Evolutionary conservation across 306 rosid genomes (phyloP), one percentile per base, ranked within the genome.

Genomic region (Echinosophora koreensis): DNA sequence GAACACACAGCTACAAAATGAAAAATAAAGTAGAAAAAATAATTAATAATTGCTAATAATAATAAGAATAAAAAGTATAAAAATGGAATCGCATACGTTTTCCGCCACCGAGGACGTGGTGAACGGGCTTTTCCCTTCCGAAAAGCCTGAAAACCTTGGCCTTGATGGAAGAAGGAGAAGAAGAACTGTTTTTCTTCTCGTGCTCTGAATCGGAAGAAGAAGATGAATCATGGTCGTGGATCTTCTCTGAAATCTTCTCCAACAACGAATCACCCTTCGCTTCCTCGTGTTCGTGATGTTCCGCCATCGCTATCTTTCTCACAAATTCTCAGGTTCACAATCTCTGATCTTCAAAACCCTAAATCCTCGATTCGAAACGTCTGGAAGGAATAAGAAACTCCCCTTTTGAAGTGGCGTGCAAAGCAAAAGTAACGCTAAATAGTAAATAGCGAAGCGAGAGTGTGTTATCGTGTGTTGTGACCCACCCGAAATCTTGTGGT

Each of bases 31-130:
- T 9, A 18, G 3, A 51, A 10, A 16, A 37, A 7, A n/a, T 22
- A 56, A 6, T 2, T 0, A 37, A 72, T 4, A 3, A 17, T 6
- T 34, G n/a, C n/a, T n/a, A 35, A 12, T 3, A 41, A 47, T n/a
- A n/a, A n/a, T n/a, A n/a, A n/a, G n/a, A 42, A 35, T 0, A 0
- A 13, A 6, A 46, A 8, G 3, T 41, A 41, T 30, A 61, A 41
- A 74, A 42, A 13, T 22, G 8, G 16, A 2, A 55, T 49, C 52
- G 37, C 93, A 57, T 85, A 92, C 99, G 92, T 87, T 88, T 92
- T 84, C 99, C 99, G 0, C 99, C 99, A 14, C 99, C 99, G 11
- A 96, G 59, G 75, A 91, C 96, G 76, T 81, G 66, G 87, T 96
- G 98, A 57, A 96, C 85, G 1, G 98, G 93, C 42, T 57, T 85